Evolutionary conservation across 768 basidiomycete species (phyloP), one percentile per base, ranked within the genome.

Genomic region (Hericium rajendrae): DNA sequence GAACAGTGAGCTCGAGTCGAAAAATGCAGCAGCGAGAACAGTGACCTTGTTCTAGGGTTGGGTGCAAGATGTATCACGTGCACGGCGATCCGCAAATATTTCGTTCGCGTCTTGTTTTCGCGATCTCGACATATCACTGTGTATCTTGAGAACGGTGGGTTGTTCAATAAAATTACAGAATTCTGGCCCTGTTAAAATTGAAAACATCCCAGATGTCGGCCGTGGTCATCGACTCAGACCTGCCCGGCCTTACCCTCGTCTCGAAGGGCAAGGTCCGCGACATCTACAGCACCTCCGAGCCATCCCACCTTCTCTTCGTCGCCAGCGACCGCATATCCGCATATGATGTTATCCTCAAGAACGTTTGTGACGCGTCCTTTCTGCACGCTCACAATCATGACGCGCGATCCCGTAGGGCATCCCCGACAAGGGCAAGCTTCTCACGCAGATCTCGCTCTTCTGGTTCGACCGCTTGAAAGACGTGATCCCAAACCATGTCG

Each of bases 201-300:
- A 32, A 6, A 6, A 8, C 32, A 8, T 32, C 32, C 8, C 32
- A 32, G 32, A 32, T 32, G 32, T 32, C 32, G 57, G 10, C 63
- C 9, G 73, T 81, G 8, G 68, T 86, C 28, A 77, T 79, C 43
- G 70, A 78, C 52, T 81, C 84, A 4, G 64, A 85, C 64, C 72
- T 89, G 4, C 80, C 82, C 18, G 75, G 68, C 24, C 77, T 97
- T 53, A 79, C 73, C 24, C 74, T 97, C 2, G 58, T 97, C 37
- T 93, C 92, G 1, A 83, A 79, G 68, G 97, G 97, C 57, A 99
- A 99, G 79, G 97, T 99, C 20, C 84, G 97, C 57, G 95, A 98
- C 71, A 86, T 99, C 67, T 98, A 99, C 72, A 65, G 80, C 37
- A 85, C 83, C 12, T 84, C 86, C 5, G 83, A 82, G 6, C 77